Base-by-base conservation (phyloP, 305 asterid genomes). In the Fraxinus latifolia region DNA sequence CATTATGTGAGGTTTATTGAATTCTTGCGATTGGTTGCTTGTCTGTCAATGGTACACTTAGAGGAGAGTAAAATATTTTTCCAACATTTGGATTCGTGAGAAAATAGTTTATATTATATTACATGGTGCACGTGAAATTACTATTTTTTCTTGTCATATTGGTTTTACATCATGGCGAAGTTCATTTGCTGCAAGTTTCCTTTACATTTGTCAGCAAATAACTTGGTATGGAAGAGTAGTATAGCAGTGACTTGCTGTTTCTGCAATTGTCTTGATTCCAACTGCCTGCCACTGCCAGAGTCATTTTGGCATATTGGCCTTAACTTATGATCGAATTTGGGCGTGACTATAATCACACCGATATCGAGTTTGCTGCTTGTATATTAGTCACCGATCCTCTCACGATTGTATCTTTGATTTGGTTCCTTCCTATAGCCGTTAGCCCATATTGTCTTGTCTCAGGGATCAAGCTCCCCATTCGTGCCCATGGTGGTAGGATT, bases 181-280 rank as follows among this genome's bases (percentile, higher is more conserved):
- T 55, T n/a, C 23, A 53, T 53, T 53, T 53, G 65, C 65, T 53
- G 23, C 9, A 53, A 53, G 65, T 53, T 53, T 5, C 21, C 65
- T 53, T 53, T 53, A n/a, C 14, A 77, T 77, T 36, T n/a, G 32
- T 4, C 3, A 17, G 14, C 9, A 34, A 34, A 32, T 15, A 72
- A 73, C n/a, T 29, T 12, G n/a, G 47, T 27, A 78, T 58, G 39
- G 12, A 37, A 4, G 55, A 36, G 58, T 47, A 14, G 58, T 14
- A 14, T 47, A 14, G 58, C 3, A 12, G 0, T 17, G 37, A 73
- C 86, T 85, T 67, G 86, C 92, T 17, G 84, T 85, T 87, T 86
- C 15, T 83, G 84, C 85, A 80, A 25, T 42, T 84, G 90, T 27
- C 84, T 84, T 19, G 89, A 73, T 42, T 81, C 87, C 19, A 42